Evolutionary conservation across 2,329 filamentous ascomycete species (phyloP).

Genomic region (Sporothrix phasma): DNA sequence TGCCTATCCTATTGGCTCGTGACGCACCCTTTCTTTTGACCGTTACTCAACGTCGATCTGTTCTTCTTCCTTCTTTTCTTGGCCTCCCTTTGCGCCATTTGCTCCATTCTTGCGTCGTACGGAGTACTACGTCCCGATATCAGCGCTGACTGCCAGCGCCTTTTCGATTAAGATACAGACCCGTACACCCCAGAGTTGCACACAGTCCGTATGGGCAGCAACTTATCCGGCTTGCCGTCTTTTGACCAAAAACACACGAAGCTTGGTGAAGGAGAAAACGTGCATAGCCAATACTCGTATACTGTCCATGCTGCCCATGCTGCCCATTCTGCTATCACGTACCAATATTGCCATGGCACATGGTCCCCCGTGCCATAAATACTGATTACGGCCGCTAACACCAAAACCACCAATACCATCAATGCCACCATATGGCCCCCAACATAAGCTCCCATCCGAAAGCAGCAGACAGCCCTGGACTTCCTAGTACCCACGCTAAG

Average conservation of each 20-base stretch:
- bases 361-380: neutral
- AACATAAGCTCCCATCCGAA: neutral
- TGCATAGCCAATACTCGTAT: too few relatives aligned
- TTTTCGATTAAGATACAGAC: neutral
- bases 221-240: slow-evolving; percentile 6
- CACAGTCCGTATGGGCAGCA: neutral
- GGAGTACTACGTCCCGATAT: neutral
- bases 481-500: neutral
- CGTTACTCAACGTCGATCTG: neutral
- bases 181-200: too few relatives aligned
- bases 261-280: too few relatives aligned
- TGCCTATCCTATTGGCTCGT: neutral
- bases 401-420: neutral
- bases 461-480: neutral
- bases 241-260: slow-evolving; percentile 1
- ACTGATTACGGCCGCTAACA: neutral
- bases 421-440: neutral
- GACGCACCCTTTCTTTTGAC: neutral
- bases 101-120: neutral
- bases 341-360: neutral
- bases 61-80: neutral
- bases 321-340: too few relatives aligned
- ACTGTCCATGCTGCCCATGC: neutral
- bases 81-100: neutral
- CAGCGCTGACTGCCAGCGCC: neutral